A percentile compares a stretch with the other conserved stretches of the same genome.
Evolutionary conservation across 2,329 filamentous ascomycete genomes (phyloP).

Genomic region (Penicillium decumbens): DNA sequence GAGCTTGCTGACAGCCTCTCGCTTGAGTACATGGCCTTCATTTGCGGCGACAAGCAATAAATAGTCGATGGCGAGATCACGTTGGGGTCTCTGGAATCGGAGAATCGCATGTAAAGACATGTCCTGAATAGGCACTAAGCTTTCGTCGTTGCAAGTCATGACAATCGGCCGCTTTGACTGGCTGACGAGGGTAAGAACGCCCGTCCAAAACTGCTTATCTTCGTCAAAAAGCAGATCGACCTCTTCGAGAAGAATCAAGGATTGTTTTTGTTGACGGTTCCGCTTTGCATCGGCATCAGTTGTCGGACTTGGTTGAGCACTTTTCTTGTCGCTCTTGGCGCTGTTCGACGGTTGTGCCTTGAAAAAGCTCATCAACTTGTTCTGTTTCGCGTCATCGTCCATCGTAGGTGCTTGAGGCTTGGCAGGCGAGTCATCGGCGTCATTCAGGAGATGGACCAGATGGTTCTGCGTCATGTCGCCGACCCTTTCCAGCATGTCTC

Average conservation of each 20-base stretch:
- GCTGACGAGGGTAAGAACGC: constrained; percentile 68
- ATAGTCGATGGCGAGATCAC: constrained; percentile 69
- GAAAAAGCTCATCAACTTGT: constrained; percentile 78
- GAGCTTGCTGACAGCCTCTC: constrained; percentile 63
- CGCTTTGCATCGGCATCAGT: constrained; percentile 33
- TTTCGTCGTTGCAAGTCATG: constrained; percentile 91
- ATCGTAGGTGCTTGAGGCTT: constrained; percentile 36
- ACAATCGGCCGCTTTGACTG: constrained; percentile 89
- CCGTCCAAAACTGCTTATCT: constrained; percentile 91
- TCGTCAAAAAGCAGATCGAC: constrained; percentile 92
- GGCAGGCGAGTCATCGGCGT: constrained; percentile 24
- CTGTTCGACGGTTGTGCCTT: constrained; percentile 48
- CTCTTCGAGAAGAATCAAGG: constrained; percentile 88
- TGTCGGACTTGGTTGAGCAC: constrained; percentile 20
- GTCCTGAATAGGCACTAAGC: constrained; percentile 67
- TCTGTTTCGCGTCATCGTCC: constrained; percentile 67
- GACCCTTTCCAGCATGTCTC: constrained; percentile 83
- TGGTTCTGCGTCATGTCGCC: constrained; percentile 98
- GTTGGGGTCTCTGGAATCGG: constrained; percentile 64
- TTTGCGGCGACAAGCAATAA: constrained; percentile 76
- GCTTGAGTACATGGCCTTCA: constrained; percentile 75
- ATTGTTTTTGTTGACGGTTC: constrained; percentile 69
- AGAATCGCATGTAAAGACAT: constrained; percentile 83
- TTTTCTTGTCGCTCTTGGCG: constrained; percentile 17
- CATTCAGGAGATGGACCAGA: constrained; percentile 60